Conservation (phyloP, 2,329 filamentous ascomycete species). For the Truncatella angustata region DNA sequence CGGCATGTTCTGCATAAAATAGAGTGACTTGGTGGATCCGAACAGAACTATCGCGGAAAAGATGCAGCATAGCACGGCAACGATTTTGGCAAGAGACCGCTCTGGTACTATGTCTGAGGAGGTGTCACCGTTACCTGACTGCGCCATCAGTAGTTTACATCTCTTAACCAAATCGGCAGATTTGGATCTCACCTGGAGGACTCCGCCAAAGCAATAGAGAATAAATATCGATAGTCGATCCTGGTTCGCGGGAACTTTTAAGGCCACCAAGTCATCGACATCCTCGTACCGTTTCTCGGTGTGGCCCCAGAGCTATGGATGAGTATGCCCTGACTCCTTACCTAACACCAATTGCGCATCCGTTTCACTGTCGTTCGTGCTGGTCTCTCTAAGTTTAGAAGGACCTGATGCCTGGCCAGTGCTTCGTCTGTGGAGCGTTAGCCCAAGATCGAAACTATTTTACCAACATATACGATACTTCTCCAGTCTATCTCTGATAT, state of each 20-base stretch:
- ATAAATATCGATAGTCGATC: constrained; percentile 26
- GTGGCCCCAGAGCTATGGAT: constrained; percentile 20
- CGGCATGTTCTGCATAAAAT: constrained; percentile 6
- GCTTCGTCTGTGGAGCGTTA: background rate
- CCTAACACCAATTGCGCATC: constrained; percentile 18
- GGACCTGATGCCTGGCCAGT: background rate
- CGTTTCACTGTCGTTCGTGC: constrained; percentile 16
- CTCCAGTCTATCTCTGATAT: background rate
- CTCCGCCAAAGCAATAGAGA: constrained; percentile 19
- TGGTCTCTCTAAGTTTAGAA: background rate
- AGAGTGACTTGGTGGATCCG: constrained; percentile 11
- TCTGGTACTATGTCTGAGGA: constrained; percentile 1
- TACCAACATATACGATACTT: background rate
- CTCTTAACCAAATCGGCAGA: background rate
- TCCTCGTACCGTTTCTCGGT: constrained; percentile 15
- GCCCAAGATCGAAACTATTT: background rate
- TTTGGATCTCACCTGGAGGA: background rate
- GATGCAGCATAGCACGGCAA: constrained; percentile 6
- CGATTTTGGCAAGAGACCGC: constrained; percentile 1
- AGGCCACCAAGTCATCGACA: constrained; percentile 21
- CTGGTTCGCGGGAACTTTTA: constrained; percentile 20
- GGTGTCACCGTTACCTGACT: background rate
- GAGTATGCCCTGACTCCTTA: background rate
- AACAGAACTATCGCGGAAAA: constrained; percentile 6
- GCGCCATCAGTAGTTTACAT: background rate